phyloP scores from a whole-genome alignment of 2,329 filamentous ascomycete genomes.

The Fusarium odoratissimum region DNA sequence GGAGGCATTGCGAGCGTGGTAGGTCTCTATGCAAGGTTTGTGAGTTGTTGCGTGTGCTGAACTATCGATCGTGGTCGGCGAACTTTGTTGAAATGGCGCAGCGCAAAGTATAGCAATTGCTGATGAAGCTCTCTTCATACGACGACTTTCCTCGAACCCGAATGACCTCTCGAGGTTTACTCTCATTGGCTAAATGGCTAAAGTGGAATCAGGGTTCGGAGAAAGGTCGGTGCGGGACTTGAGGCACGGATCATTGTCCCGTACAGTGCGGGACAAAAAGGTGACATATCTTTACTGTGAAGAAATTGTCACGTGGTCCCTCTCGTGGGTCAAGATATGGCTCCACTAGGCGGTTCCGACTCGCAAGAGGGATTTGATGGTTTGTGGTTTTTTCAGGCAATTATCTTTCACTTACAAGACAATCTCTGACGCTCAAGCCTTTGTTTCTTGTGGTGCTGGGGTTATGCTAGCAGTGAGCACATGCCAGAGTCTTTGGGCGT shows the following conservation, averaged over 20 bases:
- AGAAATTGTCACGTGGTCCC: slow-evolving; percentile 50
- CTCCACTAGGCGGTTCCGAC: slow-evolving; percentile 41
- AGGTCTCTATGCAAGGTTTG: neutral
- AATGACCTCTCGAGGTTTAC: slow-evolving; percentile 17
- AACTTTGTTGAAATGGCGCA: slow-evolving; percentile 1
- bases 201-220: slow-evolving; percentile 33
- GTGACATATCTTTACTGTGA: slow-evolving; percentile 42
- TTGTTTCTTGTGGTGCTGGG: slow-evolving; percentile 36
- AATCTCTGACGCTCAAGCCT: slow-evolving; percentile 10
- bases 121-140: slow-evolving; percentile 35
- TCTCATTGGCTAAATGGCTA: slow-evolving; percentile 44
- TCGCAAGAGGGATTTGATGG: slow-evolving; percentile 42
- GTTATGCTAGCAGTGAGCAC: slow-evolving; percentile 43
- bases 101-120: slow-evolving; percentile 22
- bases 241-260: slow-evolving; percentile 25
- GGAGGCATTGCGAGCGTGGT: slow-evolving; percentile 53
- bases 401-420: slow-evolving; percentile 16
- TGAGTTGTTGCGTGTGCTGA: neutral
- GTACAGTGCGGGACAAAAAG: slow-evolving; percentile 9
- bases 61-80: neutral
- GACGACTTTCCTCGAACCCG: slow-evolving; percentile 28
- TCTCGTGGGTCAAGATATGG: slow-evolving; percentile 47
- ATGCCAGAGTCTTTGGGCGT: slow-evolving; percentile 47
- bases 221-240: slow-evolving; percentile 42
- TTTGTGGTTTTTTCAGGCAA: slow-evolving; percentile 31